Conservation (phyloP, 345 rosid genomes). For the Abelmoschus esculentus region DNA sequence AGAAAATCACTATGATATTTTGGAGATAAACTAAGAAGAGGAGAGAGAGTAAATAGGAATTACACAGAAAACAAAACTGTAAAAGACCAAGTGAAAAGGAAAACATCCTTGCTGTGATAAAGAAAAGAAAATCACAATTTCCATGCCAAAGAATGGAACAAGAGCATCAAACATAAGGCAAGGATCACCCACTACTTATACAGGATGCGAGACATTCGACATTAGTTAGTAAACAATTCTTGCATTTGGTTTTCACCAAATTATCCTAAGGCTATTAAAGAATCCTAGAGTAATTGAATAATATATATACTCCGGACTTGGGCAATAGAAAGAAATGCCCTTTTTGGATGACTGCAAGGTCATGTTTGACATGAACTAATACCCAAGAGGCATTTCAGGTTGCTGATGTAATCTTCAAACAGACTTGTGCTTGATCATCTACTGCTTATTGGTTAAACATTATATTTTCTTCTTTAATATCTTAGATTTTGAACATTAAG, state of each 20-base stretch:
- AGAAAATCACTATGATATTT: neutral
- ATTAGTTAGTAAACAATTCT: neutral
- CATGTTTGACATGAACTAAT: neutral
- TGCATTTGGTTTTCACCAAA: slow-evolving; percentile 1
- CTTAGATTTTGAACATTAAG: neutral
- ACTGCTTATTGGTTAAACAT: neutral
- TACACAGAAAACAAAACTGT: neutral
- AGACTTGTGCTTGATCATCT: neutral
- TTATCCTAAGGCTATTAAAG: neutral
- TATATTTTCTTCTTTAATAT: neutral
- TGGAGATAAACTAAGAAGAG: neutral
- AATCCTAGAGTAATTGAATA: neutral
- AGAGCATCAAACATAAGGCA: neutral
- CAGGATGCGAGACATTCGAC: too few relatives aligned
- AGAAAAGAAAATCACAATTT: neutral
- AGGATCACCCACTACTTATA: too few relatives aligned
- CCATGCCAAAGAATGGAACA: neutral
- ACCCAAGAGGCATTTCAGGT: neutral
- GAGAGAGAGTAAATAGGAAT: neutral
- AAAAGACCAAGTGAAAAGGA: neutral
- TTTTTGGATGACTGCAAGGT: neutral
- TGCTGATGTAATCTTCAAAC: neutral
- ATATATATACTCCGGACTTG: too few relatives aligned
- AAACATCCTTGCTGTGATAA: neutral
- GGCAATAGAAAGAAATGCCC: neutral